Percentiles rank a stretch among this genome's conserved stretches.
Evolutionary conservation across 352 stramenopile genomes (phyloP).

Genomic region (Pythium aquatile): DNA sequence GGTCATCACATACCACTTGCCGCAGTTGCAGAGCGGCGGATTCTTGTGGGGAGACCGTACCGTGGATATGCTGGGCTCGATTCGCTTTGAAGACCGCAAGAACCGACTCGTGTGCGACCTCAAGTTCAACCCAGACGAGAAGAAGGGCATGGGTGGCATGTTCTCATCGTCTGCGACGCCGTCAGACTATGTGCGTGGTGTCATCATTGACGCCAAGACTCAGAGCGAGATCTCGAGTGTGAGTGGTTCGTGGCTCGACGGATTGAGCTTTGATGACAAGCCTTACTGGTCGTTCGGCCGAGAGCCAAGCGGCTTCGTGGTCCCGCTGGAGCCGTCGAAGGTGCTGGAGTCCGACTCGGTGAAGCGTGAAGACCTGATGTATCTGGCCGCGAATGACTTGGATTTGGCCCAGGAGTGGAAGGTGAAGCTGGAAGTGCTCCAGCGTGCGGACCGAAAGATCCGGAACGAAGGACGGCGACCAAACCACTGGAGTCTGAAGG

Average conservation of each 20-base stretch:
- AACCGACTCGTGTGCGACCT: constrained; percentile 69
- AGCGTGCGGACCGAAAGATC: constrained; percentile 76
- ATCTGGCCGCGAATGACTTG: constrained; percentile 60
- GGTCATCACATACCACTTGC: constrained; percentile 67
- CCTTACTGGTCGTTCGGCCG: constrained; percentile 71
- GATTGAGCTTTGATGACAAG: constrained; percentile 62
- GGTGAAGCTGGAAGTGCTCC: constrained; percentile 74
- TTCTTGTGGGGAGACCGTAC: constrained; percentile 82
- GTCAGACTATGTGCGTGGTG: constrained; percentile 63
- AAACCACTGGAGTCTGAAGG: constrained; percentile 73
- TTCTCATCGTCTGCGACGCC: constrained; percentile 77
- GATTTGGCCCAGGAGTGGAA: constrained; percentile 86
- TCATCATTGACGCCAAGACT: constrained; percentile 62
- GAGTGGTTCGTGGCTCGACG: constrained; percentile 75
- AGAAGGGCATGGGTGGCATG: constrained; percentile 87
- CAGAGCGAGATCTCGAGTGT: constrained; percentile 66
- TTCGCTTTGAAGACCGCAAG: constrained; percentile 76
- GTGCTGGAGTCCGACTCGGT: constrained; percentile 71
- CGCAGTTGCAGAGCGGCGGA: constrained; percentile 67
- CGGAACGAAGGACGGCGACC: constrained; percentile 74
- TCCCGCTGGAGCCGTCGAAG: constrained; percentile 53
- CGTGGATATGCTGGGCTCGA: constrained; percentile 66
- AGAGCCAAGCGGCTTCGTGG: constrained; percentile 55
- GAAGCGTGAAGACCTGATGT: constrained; percentile 69
- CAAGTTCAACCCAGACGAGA: constrained; percentile 80